A percentile compares a stretch with the other conserved stretches of the same genome.
Evolutionary conservation across 805 yeast genomes (phyloP).

Genomic region (Blastobotrys americana): DNA sequence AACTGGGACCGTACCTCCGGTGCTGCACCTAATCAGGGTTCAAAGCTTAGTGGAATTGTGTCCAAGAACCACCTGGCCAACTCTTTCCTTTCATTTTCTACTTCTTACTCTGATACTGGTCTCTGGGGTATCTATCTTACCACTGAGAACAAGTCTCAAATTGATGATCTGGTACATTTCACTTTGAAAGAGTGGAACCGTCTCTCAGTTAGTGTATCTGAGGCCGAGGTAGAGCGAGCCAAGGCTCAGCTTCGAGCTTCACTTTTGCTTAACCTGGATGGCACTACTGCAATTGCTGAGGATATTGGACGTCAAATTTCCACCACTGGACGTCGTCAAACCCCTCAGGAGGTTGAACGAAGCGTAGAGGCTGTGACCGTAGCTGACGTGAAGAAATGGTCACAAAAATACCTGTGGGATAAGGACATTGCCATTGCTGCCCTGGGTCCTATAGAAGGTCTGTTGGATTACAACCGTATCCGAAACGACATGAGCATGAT

Average conservation of each 20-base stretch:
- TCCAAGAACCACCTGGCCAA: conserved; percentile 68
- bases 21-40: conserved; percentile 73
- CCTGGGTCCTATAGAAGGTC: conserved; percentile 66
- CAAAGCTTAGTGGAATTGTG: conserved; percentile 66
- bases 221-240: conserved; percentile 86
- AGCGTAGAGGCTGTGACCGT: conserved; percentile 72
- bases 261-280: conserved; percentile 79
- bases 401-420: conserved; percentile 66
- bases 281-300: conserved; percentile 93
- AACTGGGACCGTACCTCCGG: conserved; percentile 95
- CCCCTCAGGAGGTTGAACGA: conserved; percentile 67
- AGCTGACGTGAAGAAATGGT: conserved; percentile 81
- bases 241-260: conserved; percentile 94
- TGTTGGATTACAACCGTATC: conserved; percentile 63
- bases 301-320: conserved; percentile 96
- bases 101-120: conserved; percentile 96
- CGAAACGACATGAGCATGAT: conserved; percentile 40
- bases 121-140: conserved; percentile 94
- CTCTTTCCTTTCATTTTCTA: conserved; percentile 92
- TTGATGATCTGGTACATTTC: conserved; percentile 63
- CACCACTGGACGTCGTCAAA: conserved; percentile 75
- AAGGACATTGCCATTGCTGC: conserved; percentile 90
- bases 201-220: conserved; percentile 70
- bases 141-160: conserved; percentile 63
- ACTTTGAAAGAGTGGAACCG: conserved; percentile 85